phyloP scores from a whole-genome alignment of 1,139 yeast species.

The Hemisphaericaspora xylanilytica region DNA sequence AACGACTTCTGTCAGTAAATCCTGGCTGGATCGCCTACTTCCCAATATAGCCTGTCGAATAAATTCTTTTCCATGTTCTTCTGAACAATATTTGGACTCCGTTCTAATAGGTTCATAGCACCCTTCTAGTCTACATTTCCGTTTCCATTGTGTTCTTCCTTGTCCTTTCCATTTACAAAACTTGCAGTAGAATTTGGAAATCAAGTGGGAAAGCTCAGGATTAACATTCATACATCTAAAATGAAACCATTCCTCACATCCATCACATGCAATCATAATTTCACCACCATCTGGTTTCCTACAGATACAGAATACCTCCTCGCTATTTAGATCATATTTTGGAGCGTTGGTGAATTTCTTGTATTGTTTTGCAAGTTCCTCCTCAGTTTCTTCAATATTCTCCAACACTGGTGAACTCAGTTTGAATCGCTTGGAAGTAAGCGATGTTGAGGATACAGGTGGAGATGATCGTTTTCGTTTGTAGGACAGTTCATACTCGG shows the following conservation, averaged over 20 bases:
- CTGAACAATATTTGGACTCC: constrained; percentile 70
- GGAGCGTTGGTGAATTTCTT: constrained; percentile 43
- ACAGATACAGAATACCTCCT: constrained; percentile 77
- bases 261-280: constrained; percentile 89
- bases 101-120: constrained; percentile 60
- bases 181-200: constrained; percentile 70
- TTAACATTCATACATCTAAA: constrained; percentile 71
- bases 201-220: constrained; percentile 51
- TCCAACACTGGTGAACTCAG: constrained; percentile 4
- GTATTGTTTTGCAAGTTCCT: constrained; percentile 46
- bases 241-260: constrained; percentile 95
- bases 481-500: constrained; percentile 1
- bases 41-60: constrained; percentile 31
- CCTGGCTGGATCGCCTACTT: constrained; percentile 16
- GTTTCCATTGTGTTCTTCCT: constrained; percentile 61
- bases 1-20: constrained; percentile 18
- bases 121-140: constrained; percentile 62
- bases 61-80: constrained; percentile 66
- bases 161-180: constrained; percentile 57
- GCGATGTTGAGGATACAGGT: constrained; percentile 2
- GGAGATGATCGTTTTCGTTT: constrained; percentile 7
- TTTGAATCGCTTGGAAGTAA: constrained; percentile 1
- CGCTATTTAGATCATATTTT: constrained; percentile 47
- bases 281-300: constrained; percentile 72
- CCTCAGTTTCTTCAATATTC: constrained; percentile 24